Evolutionary conservation across 257 asterid species (phyloP).

Genomic region (Salvia rosmarinus): DNA sequence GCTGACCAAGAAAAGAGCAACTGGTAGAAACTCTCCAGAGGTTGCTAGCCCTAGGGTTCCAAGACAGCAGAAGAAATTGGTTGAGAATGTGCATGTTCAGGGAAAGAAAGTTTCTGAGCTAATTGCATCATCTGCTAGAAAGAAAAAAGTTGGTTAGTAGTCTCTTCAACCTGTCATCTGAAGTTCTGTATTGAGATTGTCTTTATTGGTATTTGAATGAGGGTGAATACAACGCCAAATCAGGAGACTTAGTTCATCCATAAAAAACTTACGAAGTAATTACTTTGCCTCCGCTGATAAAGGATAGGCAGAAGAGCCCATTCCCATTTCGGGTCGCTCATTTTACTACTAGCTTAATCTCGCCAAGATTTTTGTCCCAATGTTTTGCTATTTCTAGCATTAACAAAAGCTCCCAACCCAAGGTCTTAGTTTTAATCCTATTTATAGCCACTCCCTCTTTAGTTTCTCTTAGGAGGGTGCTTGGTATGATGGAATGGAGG

Average conservation of each 20-base stretch:
- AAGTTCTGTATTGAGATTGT: neutral
- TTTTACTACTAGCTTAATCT: constrained; percentile 18
- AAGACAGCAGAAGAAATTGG: constrained; percentile 64
- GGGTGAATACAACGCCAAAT: constrained; percentile 1
- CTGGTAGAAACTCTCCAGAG: constrained; percentile 60
- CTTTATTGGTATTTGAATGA: constrained; percentile 5
- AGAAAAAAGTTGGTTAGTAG: constrained; percentile 74
- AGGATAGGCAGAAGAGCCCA: neutral
- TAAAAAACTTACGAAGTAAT: neutral
- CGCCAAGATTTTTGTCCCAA: neutral
- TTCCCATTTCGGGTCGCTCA: constrained; percentile 7
- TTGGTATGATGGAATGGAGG: too few relatives aligned
- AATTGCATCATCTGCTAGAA: constrained; percentile 88
- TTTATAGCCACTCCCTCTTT: neutral
- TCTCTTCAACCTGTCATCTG: constrained; percentile 21
- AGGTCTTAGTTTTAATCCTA: neutral
- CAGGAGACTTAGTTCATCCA: neutral
- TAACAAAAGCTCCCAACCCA: neutral
- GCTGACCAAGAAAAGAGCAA: constrained; percentile 71
- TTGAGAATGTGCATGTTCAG: constrained; percentile 61
- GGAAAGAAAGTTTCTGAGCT: constrained; percentile 72
- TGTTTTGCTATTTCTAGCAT: constrained; percentile 12
- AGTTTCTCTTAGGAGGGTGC: neutral
- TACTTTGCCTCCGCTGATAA: neutral
- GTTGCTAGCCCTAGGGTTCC: constrained; percentile 63